Evolutionary conservation across 2,329 filamentous ascomycete species (phyloP).

Genomic region (Cladosporium sphaerospermum): DNA sequence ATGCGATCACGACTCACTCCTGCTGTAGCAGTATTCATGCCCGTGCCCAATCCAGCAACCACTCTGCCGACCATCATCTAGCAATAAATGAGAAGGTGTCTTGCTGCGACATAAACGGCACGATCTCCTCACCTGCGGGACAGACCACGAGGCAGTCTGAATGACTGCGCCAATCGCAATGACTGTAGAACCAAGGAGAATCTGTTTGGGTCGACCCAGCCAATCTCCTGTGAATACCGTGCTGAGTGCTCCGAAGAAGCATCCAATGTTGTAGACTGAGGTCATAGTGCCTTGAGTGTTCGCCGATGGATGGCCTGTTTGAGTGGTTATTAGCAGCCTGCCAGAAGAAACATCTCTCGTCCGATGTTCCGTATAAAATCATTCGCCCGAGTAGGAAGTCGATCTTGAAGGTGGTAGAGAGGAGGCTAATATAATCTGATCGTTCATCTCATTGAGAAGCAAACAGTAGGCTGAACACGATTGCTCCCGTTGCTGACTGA

Average conservation of each 20-base stretch:
- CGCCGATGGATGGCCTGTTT: conserved; percentile 24
- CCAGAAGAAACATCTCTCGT: too few species aligned
- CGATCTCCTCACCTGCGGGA: conserved; percentile 23
- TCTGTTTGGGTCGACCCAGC: conserved; percentile 37
- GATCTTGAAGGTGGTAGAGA: too few species aligned
- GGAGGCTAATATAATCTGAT: too few species aligned
- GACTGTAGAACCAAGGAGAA: conserved; percentile 38
- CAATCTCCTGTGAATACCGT: conserved; percentile 36
- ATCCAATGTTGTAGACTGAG: conserved; percentile 36
- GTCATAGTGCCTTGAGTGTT: conserved; percentile 35
- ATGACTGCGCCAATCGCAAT: conserved; percentile 40
- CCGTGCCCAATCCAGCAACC: conserved; percentile 42
- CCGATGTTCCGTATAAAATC: too few species aligned
- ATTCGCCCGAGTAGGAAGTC: too few species aligned
- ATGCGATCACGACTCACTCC: conserved; percentile 20
- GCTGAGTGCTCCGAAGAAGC: conserved; percentile 43
- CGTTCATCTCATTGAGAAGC: too few species aligned
- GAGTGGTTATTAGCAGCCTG: too few species aligned
- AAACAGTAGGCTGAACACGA: too few species aligned
- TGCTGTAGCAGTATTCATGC: conserved; percentile 46
- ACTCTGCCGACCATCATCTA: conserved; percentile 42
- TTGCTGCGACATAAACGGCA: too few species aligned
- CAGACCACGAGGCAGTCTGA: conserved; percentile 35
- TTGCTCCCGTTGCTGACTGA: too few species aligned
- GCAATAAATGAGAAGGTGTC: too few species aligned